These are phyloP conservation scores for Clarireedia paspali DNA, from an alignment of 2,329 filamentous ascomycete species.

Conservation along the genomic window DNA sequence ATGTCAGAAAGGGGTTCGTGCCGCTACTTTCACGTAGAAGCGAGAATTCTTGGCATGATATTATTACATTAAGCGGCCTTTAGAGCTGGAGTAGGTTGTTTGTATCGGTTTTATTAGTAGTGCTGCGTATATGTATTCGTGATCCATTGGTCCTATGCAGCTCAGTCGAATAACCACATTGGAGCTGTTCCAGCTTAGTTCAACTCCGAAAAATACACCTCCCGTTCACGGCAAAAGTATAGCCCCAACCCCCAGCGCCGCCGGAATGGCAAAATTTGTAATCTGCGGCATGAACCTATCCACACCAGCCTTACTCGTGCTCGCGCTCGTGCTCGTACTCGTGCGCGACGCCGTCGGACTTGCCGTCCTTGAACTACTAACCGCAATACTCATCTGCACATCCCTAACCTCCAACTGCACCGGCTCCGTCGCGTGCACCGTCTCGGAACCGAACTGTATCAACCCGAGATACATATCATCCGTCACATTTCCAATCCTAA, in stretches of 20 bases:
- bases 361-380: neutral
- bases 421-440: neutral
- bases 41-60: too few species aligned
- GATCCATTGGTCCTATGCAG: too few species aligned
- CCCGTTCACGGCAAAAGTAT: neutral
- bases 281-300: neutral
- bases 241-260: neutral
- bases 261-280: constrained; percentile 9
- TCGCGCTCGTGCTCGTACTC: neutral
- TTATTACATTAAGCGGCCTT: too few species aligned
- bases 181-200: too few species aligned
- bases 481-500: neutral
- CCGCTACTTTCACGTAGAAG: too few species aligned
- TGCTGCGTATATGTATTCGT: too few species aligned
- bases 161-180: too few species aligned
- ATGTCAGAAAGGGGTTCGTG: too few species aligned
- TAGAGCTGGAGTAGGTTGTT: too few species aligned
- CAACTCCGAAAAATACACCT: neutral
- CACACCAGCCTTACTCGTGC: neutral
- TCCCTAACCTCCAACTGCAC: neutral
- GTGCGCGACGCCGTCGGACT: neutral
- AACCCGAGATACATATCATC: constrained; percentile 2
- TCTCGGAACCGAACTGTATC: constrained; percentile 3
- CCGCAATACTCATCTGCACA: neutral
- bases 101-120: too few species aligned